Percentiles rank a stretch among this genome's conserved stretches.
phyloP scores from a whole-genome alignment of 2,329 filamentous ascomycete genomes.

The Hypoxylon sp. region DNA sequence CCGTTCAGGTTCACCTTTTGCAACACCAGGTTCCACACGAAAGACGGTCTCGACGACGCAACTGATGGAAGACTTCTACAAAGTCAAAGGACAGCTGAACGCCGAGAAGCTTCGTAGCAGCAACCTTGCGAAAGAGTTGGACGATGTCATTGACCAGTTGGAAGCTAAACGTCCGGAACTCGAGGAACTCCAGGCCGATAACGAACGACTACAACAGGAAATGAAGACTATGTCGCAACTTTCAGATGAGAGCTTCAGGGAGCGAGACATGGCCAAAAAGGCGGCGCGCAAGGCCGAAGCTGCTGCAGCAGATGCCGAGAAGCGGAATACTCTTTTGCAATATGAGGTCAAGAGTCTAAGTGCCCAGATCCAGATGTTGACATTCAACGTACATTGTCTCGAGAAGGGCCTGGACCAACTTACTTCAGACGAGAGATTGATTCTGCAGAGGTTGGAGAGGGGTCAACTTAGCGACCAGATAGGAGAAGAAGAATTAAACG shows the following conservation, averaged over 20 bases:
- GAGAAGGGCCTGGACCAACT: constrained; percentile 84
- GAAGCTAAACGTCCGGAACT: constrained; percentile 91
- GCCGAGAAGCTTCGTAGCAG: constrained; percentile 81
- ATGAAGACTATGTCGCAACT: constrained; percentile 88
- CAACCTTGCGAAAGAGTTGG: constrained; percentile 81
- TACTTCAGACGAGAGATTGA: constrained; percentile 77
- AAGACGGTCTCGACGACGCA: constrained; percentile 74
- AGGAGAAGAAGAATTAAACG: constrained; percentile 83
- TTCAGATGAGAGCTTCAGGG: constrained; percentile 84
- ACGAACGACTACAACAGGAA: constrained; percentile 83
- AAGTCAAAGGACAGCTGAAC: constrained; percentile 79
- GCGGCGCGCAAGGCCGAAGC: constrained; percentile 83
- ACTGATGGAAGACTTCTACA: constrained; percentile 74
- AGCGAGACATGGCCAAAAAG: constrained; percentile 83
- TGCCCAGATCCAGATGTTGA: constrained; percentile 88
- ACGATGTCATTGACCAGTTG: constrained; percentile 87
- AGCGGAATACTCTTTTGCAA: constrained; percentile 83
- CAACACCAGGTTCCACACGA: constrained; percentile 71
- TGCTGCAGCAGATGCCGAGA: constrained; percentile 73
- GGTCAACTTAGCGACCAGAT: constrained; percentile 81
- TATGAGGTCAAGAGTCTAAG: constrained; percentile 92
- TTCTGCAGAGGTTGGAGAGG: constrained; percentile 82
- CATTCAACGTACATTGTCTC: constrained; percentile 86
- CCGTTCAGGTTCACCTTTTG: constrained; percentile 73
- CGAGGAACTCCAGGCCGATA: constrained; percentile 85